These are phyloP conservation scores for Leishmania martiniquensis DNA, from an alignment of 208 protist species.

Conservation along the genomic window DNA sequence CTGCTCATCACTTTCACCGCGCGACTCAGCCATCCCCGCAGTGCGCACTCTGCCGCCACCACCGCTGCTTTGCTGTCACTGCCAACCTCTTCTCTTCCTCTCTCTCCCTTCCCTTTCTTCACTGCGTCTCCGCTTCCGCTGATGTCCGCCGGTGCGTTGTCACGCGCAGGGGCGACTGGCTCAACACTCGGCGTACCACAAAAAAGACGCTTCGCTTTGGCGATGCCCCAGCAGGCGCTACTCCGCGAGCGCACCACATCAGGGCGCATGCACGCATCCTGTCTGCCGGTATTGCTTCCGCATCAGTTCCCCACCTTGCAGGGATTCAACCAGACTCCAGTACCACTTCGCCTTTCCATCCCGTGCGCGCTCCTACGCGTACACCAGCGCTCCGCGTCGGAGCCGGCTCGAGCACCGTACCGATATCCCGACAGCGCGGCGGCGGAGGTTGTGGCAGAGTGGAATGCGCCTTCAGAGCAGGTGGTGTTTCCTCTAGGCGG, in stretches of 20 bases:
- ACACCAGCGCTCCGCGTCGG: background rate
- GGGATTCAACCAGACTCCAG: background rate
- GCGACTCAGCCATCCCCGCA: background rate
- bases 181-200: background rate
- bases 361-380: slow-evolving; percentile 19
- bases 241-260: background rate
- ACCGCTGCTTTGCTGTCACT: background rate
- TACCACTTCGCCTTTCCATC: background rate
- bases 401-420: background rate
- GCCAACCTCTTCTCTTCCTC: background rate
- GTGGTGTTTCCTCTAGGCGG: background rate
- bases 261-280: background rate
- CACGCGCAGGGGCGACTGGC: background rate
- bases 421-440: background rate
- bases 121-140: background rate
- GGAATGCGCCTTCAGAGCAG: background rate
- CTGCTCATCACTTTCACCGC: background rate
- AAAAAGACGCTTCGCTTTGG: background rate
- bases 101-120: background rate
- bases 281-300: slow-evolving; percentile 10
- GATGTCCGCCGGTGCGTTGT: background rate
- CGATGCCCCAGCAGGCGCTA: background rate
- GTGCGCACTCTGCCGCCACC: background rate
- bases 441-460: slow-evolving; percentile 2
- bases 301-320: slow-evolving; percentile 5